Evolutionary conservation across 2,329 filamentous ascomycete species (phyloP).

Genomic region (Xylariaceae sp.): DNA sequence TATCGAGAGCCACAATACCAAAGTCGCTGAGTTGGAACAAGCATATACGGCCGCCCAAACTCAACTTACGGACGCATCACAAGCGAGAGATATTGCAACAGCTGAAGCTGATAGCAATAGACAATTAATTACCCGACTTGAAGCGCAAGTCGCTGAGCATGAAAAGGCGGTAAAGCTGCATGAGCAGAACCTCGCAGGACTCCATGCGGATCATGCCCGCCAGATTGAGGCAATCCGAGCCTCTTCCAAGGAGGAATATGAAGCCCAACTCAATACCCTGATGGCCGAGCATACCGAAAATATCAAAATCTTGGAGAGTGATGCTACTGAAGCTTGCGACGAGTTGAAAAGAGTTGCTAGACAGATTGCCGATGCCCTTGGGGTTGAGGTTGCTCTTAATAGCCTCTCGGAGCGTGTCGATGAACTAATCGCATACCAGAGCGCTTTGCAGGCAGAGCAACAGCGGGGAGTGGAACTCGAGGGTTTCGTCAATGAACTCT

Average conservation of each 20-base stretch:
- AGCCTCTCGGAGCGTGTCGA: constrained; percentile 61
- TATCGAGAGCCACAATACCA: constrained; percentile 63
- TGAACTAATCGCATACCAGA: constrained; percentile 54
- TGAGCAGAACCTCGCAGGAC: constrained; percentile 47
- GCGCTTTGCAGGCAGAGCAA: constrained; percentile 56
- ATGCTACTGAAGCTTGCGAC: constrained; percentile 62
- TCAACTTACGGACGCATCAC: constrained; percentile 63
- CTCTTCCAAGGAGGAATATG: constrained; percentile 51
- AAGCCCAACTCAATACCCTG: constrained; percentile 55
- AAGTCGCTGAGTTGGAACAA: constrained; percentile 70
- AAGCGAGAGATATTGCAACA: constrained; percentile 51
- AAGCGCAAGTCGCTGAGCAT: constrained; percentile 57
- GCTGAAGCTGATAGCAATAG: constrained; percentile 45
- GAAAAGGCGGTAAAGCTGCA: constrained; percentile 54
- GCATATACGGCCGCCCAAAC: constrained; percentile 62
- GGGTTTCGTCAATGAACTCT: constrained; percentile 51
- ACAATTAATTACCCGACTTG: constrained; percentile 48
- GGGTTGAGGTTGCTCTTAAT: constrained; percentile 63
- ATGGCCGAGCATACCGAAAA: constrained; percentile 58
- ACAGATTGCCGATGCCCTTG: constrained; percentile 57
- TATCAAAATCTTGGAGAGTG: constrained; percentile 53
- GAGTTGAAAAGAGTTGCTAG: constrained; percentile 61
- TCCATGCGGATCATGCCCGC: constrained; percentile 48
- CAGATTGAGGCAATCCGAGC: constrained; percentile 48
- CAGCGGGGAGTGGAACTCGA: constrained; percentile 56